These are phyloP conservation scores for Penicillium sp. DNA, from an alignment of 2,329 filamentous ascomycete genomes.

Conservation along the genomic window DNA sequence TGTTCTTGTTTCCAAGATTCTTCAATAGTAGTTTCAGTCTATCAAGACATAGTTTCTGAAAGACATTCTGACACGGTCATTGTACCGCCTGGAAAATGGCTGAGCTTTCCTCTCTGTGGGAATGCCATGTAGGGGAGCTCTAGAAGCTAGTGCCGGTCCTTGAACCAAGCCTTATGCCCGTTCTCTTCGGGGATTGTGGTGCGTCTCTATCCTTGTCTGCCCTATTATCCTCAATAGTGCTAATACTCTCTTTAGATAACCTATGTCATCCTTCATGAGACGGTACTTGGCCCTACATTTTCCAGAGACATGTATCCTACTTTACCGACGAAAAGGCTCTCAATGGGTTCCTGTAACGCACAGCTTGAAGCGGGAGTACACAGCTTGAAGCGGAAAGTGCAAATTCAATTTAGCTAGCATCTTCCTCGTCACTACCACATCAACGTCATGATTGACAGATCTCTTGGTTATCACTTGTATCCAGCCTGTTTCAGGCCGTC, in stretches of 20 bases:
- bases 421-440: too few species aligned
- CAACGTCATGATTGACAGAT: too few species aligned
- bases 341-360: neutral
- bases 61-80: too few species aligned
- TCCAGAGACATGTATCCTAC: neutral
- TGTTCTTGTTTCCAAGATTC: too few species aligned
- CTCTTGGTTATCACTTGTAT: neutral
- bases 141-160: constrained; percentile 34
- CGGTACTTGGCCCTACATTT: neutral
- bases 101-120: constrained; percentile 27
- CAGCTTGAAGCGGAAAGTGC: neutral
- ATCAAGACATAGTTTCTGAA: too few species aligned
- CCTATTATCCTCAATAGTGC: neutral
- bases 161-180: constrained; percentile 34
- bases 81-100: constrained; percentile 23
- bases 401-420: neutral
- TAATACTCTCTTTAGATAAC: neutral
- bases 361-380: too few species aligned
- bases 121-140: constrained; percentile 39
- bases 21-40: too few species aligned
- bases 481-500: neutral
- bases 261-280: neutral
- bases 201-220: neutral
- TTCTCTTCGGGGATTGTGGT: constrained; percentile 37
- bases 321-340: neutral